Evolutionary conservation across 2,329 filamentous ascomycete genomes (phyloP).

Genomic region (Aureobasidium zeae): DNA sequence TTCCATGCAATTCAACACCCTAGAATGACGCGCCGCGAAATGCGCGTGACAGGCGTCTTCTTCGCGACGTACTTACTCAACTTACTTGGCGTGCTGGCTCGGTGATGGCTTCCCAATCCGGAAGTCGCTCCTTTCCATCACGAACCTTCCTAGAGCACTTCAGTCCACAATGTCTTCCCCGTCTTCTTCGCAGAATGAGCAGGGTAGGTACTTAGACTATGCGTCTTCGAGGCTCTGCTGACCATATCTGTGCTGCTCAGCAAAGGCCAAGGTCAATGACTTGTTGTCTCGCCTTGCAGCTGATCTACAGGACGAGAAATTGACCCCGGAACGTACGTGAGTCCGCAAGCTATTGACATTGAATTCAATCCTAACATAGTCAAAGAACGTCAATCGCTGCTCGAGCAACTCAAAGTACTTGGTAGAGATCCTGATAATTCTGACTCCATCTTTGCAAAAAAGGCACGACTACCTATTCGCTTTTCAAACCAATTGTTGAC

Average conservation of each 20-base stretch:
- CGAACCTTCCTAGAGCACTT: background rate
- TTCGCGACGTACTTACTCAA: background rate
- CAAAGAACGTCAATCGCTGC: constrained; percentile 51
- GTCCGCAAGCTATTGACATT: too few relatives aligned
- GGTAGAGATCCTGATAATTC: constrained; percentile 64
- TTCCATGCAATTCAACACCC: constrained; percentile 1
- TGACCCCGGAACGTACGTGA: constrained; percentile 52
- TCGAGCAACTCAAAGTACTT: constrained; percentile 64
- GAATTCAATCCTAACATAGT: background rate
- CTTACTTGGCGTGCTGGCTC: constrained; percentile 4
- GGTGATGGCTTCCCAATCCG: constrained; percentile 5
- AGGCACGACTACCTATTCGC: constrained; percentile 41
- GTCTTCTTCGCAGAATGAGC: background rate
- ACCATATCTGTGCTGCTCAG: background rate
- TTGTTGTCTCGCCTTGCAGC: constrained; percentile 39
- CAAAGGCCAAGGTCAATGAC: constrained; percentile 8
- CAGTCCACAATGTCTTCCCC: background rate
- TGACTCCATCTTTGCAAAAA: constrained; percentile 73
- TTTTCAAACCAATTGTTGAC: constrained; percentile 18
- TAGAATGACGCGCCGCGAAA: constrained; percentile 7
- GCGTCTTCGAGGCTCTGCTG: background rate
- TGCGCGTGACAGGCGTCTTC: background rate
- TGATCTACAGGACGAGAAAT: constrained; percentile 50
- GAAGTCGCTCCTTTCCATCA: constrained; percentile 10
- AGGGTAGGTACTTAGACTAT: background rate